phyloP scores from a whole-genome alignment of 2,329 filamentous ascomycete genomes.

The Phyllosticta paracitricarpa region DNA sequence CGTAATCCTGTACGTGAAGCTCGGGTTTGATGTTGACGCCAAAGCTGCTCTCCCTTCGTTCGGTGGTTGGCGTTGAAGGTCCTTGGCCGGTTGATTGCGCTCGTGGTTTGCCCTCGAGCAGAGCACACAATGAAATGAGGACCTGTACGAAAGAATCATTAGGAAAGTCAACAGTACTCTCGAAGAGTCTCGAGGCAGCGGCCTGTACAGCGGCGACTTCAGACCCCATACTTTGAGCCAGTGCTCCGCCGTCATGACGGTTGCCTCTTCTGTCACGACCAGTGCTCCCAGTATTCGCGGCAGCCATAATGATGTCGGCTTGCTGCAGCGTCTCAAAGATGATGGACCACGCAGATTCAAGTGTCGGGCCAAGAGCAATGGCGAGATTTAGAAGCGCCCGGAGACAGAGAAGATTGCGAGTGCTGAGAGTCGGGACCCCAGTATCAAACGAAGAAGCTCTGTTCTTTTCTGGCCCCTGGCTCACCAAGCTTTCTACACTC shows the following conservation, averaged over 20 bases:
- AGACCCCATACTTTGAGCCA: constrained; percentile 44
- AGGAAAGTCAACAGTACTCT: constrained; percentile 86
- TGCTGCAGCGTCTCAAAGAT: constrained; percentile 86
- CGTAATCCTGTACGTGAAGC: constrained; percentile 33
- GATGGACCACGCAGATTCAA: constrained; percentile 80
- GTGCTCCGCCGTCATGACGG: constrained; percentile 18
- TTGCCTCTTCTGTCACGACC: constrained; percentile 14
- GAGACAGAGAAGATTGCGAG: constrained; percentile 80
- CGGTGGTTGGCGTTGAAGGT: background rate
- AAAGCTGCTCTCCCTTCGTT: constrained; percentile 1
- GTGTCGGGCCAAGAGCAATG: constrained; percentile 82
- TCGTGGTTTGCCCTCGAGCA: constrained; percentile 42
- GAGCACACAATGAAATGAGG: constrained; percentile 61
- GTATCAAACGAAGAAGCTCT: constrained; percentile 49
- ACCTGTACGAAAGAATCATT: constrained; percentile 72
- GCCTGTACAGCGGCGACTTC: constrained; percentile 85
- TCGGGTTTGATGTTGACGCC: constrained; percentile 27
- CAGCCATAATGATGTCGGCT: constrained; percentile 71
- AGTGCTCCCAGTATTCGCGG: constrained; percentile 20
- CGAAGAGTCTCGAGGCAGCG: constrained; percentile 75
- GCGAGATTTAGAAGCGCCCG: constrained; percentile 88
- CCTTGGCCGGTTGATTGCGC: constrained; percentile 14
- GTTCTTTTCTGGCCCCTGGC: constrained; percentile 51
- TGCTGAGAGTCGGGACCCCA: constrained; percentile 48
- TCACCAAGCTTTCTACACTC: constrained; percentile 61